These are phyloP conservation scores for Linnemannia zychae DNA, from an alignment of 192 early-diverging fungal species.

Conservation along the genomic window DNA sequence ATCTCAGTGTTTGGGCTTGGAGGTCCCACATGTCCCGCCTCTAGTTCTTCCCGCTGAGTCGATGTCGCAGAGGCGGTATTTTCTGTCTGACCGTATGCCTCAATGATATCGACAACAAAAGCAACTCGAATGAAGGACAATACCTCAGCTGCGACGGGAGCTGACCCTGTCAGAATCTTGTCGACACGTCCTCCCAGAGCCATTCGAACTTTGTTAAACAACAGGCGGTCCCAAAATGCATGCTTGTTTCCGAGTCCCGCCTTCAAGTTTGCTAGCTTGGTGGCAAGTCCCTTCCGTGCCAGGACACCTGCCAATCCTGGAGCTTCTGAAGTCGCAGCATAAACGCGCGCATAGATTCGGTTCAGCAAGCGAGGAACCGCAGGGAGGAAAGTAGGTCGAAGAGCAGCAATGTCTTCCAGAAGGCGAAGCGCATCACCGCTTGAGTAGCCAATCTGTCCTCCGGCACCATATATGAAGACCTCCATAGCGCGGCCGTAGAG, in stretches of 20 bases:
- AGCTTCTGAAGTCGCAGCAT: slow-evolving; percentile 65
- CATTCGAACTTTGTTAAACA: slow-evolving; percentile 81
- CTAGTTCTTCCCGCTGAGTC: slow-evolving; percentile 70
- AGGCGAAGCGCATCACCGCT: slow-evolving; percentile 78
- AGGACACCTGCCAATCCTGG: slow-evolving; percentile 72
- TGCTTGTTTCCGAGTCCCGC: slow-evolving; percentile 74
- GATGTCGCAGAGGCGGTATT: slow-evolving; percentile 66
- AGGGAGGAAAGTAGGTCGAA: slow-evolving; percentile 87
- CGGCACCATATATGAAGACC: slow-evolving; percentile 61
- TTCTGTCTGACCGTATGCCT: slow-evolving; percentile 93
- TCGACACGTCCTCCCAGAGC: slow-evolving; percentile 82
- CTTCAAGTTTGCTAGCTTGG: slow-evolving; percentile 71
- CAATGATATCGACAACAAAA: slow-evolving; percentile 77
- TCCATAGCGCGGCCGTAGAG: slow-evolving; percentile 79
- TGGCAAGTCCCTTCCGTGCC: slow-evolving; percentile 67
- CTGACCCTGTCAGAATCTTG: slow-evolving; percentile 78
- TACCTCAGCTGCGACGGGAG: slow-evolving; percentile 85
- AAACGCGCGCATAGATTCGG: slow-evolving; percentile 86
- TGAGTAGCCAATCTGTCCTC: slow-evolving; percentile 81
- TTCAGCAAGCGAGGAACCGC: slow-evolving; percentile 89
- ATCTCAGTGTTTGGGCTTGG: slow-evolving; percentile 77
- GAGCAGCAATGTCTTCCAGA: slow-evolving; percentile 80
- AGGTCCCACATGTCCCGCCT: slow-evolving; percentile 81
- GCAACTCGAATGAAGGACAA: slow-evolving; percentile 84
- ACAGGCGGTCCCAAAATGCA: slow-evolving; percentile 86